Evolutionary conservation across 1,139 yeast genomes (phyloP), one percentile per base, ranked within the genome.

Genomic region (Ogataea hybrid): DNA sequence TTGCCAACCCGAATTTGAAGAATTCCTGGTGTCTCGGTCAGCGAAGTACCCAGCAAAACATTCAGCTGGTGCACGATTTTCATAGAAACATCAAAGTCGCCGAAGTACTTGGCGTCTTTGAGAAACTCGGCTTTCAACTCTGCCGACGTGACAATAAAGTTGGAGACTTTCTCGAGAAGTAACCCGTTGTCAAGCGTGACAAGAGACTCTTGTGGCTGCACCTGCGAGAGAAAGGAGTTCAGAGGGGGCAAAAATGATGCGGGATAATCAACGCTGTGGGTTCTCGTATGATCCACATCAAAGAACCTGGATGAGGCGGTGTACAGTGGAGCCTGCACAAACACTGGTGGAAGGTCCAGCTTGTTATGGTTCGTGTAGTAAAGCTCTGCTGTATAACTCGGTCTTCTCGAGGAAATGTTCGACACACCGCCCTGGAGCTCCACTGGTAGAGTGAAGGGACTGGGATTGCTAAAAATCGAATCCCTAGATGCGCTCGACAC

Each of bases 361-460:
- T 44, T 47, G 30, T 45, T 46, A 29, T 50, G 51, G n/a, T 46
- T 64, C 39, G 79, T 62, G 6, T 77, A 74, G 50, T 72, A 71
- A 11, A 75, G 67, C 53, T 80, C 86, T 6, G 85, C 85, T 6
- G 84, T 79, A 53, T 76, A 79, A 45, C 79, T 71, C 25, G 85
- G 85, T 59, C 86, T 69, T 60, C 86, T 69, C 8, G 82, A 74
- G 21, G 77, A 74, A 32, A 80, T 79, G 44, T 70, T 77, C 12
- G 79, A 78, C 3, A 80, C 67, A 0, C 86, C 86, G 25, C 85
- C 84, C 59, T 79, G 84, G 34, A 80, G 65, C 51, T 80, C 85
- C 7, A 66, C 47, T 0, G 86, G 85, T 44, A 80, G 64, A 46
- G 65, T 69, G 59, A 79, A 79, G 11, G 34, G 31, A 25, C 37